phyloP scores from a whole-genome alignment of 257 asterid species.

The Rehmannia glutinosa region DNA sequence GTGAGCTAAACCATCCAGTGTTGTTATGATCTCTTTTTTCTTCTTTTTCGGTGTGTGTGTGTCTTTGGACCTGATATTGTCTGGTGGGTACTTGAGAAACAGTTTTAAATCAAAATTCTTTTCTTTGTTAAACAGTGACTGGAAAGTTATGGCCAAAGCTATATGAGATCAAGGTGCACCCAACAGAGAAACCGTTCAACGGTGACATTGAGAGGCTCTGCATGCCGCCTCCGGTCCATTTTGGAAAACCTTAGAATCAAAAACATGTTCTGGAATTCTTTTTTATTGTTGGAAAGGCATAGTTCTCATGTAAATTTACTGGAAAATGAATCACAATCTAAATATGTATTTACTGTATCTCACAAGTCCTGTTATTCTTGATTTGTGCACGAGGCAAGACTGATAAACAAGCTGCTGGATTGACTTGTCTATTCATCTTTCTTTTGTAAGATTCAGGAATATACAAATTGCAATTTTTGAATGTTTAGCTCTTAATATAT shows the following conservation, averaged over 20 bases:
- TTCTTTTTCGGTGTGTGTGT: too few relatives aligned
- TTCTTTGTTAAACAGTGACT: constrained; percentile 39
- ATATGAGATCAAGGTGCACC: constrained; percentile 51
- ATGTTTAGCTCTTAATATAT: too few relatives aligned
- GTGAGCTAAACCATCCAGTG: constrained; percentile 33
- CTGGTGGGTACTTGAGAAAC: too few relatives aligned
- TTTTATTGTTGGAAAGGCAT: neutral
- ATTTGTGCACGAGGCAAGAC: too few relatives aligned
- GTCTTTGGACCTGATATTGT: too few relatives aligned
- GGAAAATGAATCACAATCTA: too few relatives aligned
- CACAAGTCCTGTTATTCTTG: too few relatives aligned
- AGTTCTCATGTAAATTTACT: neutral
- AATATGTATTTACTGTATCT: neutral
- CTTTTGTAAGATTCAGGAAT: too few relatives aligned
- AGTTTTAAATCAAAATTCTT: too few relatives aligned
- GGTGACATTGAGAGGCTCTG: constrained; percentile 44
- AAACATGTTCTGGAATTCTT: neutral
- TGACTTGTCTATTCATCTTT: too few relatives aligned
- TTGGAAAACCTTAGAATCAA: constrained; percentile 18
- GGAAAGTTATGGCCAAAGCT: constrained; percentile 80
- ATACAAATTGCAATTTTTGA: too few relatives aligned
- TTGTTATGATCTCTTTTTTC: neutral
- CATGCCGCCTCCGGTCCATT: constrained; percentile 32
- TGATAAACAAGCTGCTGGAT: too few relatives aligned
- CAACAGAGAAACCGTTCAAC: constrained; percentile 28